These are phyloP conservation scores for Penicillium sp. DNA, from an alignment of 2,329 filamentous ascomycete genomes.

Conservation along the genomic window DNA sequence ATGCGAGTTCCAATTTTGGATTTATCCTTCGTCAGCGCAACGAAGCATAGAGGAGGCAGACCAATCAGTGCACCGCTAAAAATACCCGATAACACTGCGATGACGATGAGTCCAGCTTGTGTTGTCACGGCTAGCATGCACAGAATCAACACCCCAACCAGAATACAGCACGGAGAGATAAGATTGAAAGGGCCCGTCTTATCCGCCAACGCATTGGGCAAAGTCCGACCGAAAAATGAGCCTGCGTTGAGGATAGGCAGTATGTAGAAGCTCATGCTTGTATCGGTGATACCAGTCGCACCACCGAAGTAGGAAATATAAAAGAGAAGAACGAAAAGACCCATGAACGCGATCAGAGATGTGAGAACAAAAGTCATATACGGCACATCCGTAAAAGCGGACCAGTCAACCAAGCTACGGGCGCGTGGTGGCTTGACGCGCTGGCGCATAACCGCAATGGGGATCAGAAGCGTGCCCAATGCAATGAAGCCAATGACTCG, in stretches of 20 bases:
- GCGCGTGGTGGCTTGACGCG: slow-evolving; percentile 30
- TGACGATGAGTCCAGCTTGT: slow-evolving; percentile 32
- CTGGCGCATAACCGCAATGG: slow-evolving; percentile 23
- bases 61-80: slow-evolving; percentile 41
- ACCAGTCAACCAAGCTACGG: slow-evolving; percentile 33
- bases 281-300: slow-evolving; percentile 43
- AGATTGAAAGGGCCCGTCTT: slow-evolving; percentile 52
- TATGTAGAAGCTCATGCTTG: slow-evolving; percentile 57
- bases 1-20: slow-evolving; percentile 38
- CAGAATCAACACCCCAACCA: slow-evolving; percentile 33
- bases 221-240: slow-evolving; percentile 51
- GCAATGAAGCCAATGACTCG: slow-evolving; percentile 38
- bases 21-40: slow-evolving; percentile 36
- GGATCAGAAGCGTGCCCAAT: slow-evolving; percentile 29
- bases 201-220: slow-evolving; percentile 54
- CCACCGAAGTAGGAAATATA: slow-evolving; percentile 57
- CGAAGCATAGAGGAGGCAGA: slow-evolving; percentile 37
- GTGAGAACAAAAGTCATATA: slow-evolving; percentile 37
- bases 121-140: slow-evolving; percentile 34
- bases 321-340: slow-evolving; percentile 52
- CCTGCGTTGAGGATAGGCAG: slow-evolving; percentile 61
- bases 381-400: slow-evolving; percentile 37
- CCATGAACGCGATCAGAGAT: slow-evolving; percentile 42
- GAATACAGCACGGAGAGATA: slow-evolving; percentile 13
- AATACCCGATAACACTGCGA: slow-evolving; percentile 38